Base-by-base conservation (phyloP, 23 red algal genomes). In the Rhodosorus marinus region DNA sequence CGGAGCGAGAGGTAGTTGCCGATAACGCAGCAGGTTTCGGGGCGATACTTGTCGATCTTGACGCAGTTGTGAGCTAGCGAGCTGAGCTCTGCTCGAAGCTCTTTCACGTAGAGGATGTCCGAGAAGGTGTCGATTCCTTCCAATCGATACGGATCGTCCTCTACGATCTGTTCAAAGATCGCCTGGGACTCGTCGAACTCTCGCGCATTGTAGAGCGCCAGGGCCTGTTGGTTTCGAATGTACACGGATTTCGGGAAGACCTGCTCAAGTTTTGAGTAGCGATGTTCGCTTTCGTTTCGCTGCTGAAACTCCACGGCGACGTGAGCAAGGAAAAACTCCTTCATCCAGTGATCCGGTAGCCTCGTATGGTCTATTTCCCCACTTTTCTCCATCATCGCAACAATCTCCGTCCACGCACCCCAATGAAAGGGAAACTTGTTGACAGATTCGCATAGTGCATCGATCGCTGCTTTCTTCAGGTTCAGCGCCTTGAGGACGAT, bases 1-100 rank as follows among this genome's bases (percentile, higher is more conserved):
- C 90, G 90, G 26, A 98, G 58, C 21, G 90, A 59, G 52, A 76
- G 86, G 33, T 98, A 98, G 64, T 98, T 98, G 24, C 90, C 90
- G 47, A 98, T 66, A 5, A 98, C 90, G 53, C 67, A 74, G 59
- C 90, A 98, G 14, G 90, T 98, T 57, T 98, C 78, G 9, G 75
- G 52, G 8, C 72, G 52, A 31, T 74, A 85, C 70, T 85, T 85
- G 46, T 98, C 90, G 24, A 83, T 62, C 33, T 35, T 51, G 11
- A 83, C 69, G 35, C 80, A 85, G 49, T 64, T 46, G 33, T 75
- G 53, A 19, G 90, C 90, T 1, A 98, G 67, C 17, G 72, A 31
- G 56, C 79, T 76, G n/a, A 98, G 47, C 45, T 66, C 57, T 19
- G 67, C 69, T 11, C 52, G 33, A 35, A 86, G 74, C 57, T 98